phyloP scores from a whole-genome alignment of 768 basidiomycete genomes.

The Lanmaoa pseudosensibilis region DNA sequence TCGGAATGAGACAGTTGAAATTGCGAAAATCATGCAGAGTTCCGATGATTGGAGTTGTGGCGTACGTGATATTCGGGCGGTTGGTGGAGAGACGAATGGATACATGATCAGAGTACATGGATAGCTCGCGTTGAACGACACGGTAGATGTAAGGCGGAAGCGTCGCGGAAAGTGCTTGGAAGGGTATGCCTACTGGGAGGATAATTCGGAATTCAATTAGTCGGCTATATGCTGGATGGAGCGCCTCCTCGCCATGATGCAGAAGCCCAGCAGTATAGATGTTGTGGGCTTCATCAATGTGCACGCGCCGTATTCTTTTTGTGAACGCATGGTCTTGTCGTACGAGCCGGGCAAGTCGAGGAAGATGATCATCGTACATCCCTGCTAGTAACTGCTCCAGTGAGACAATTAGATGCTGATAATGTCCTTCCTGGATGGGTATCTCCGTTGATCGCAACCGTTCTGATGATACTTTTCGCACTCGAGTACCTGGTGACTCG shows the following conservation, averaged over 20 bases:
- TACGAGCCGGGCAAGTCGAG: background rate
- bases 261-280: slow-evolving; percentile 2
- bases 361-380: background rate
- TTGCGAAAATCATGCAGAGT: no score
- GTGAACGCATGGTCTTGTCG: background rate
- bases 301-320: background rate
- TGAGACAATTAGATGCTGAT: slow-evolving; percentile 5
- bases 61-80: background rate
- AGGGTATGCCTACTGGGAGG: background rate
- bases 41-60: background rate
- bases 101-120: background rate
- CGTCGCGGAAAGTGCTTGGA: slow-evolving; percentile 4
- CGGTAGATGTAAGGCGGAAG: background rate
- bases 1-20: no score
- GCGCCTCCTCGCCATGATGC: slow-evolving; percentile 1
- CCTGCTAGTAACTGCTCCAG: slow-evolving; percentile 6
- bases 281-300: slow-evolving; percentile 8
- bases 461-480: background rate
- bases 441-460: no score
- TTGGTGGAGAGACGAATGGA: background rate
- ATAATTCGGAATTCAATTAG: background rate
- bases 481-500: background rate
- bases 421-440: background rate
- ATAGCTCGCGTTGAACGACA: background rate
- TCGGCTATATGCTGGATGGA: background rate